Percentiles rank a stretch among this genome's conserved stretches.
phyloP scores from a whole-genome alignment of 352 stramenopile genomes.

The Phytophthora melonis region DNA sequence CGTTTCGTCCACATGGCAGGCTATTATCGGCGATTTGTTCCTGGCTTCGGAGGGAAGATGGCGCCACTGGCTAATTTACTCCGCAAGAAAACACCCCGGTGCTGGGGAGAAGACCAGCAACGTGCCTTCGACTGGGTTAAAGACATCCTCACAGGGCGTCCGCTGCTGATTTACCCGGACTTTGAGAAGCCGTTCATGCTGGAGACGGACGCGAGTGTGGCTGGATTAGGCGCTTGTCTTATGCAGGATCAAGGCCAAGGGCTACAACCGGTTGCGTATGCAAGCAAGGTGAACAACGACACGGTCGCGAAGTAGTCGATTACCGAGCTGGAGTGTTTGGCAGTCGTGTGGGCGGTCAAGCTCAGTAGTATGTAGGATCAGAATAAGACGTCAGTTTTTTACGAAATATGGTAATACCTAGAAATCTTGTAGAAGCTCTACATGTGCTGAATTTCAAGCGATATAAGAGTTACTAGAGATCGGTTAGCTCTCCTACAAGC shows the following conservation, averaged over 20 bases:
- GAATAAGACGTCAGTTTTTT: too few species aligned
- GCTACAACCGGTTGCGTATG: not conserved
- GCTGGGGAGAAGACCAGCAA: not conserved
- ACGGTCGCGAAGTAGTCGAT: too few species aligned
- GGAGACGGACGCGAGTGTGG: not conserved
- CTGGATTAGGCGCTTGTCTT: not conserved
- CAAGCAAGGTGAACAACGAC: slow-evolving; percentile 6
- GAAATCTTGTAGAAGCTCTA: too few species aligned
- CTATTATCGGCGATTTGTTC: not conserved
- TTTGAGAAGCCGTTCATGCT: not conserved
- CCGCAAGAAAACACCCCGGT: not conserved
- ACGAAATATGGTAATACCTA: too few species aligned
- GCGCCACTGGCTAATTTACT: not conserved
- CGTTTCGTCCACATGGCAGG: not conserved
- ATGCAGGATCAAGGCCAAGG: not conserved
- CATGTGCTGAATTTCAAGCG: too few species aligned
- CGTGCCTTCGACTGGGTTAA: not conserved
- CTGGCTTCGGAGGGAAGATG: not conserved
- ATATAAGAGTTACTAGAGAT: too few species aligned
- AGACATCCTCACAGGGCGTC: not conserved
- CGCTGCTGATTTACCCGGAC: not conserved
- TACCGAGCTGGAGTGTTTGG: too few species aligned
- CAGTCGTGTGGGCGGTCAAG: too few species aligned
- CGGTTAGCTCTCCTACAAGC: too few species aligned
- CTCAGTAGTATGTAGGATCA: too few species aligned